These are phyloP conservation scores for Globisporangium nodosum DNA, from an alignment of 352 stramenopile species.

Conservation along the genomic window DNA sequence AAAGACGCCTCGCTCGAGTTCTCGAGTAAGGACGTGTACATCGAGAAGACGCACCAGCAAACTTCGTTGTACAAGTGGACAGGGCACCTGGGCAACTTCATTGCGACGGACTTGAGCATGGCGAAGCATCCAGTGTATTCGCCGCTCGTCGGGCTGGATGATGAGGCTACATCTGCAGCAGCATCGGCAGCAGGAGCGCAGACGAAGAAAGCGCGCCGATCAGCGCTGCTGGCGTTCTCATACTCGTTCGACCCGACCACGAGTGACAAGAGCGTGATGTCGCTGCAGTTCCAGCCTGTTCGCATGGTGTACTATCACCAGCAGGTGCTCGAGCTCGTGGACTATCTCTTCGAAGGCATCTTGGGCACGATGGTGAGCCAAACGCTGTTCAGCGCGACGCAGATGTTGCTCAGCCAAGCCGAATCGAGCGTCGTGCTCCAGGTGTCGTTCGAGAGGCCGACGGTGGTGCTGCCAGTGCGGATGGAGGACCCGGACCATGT, in stretches of 20 bases:
- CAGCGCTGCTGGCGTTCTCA: conserved; percentile 27
- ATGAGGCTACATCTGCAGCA: conserved; percentile 10
- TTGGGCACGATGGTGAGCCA: conserved; percentile 66
- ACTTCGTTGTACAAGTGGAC: conserved; percentile 12
- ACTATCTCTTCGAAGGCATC: conserved; percentile 82
- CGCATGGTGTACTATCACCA: conserved; percentile 84
- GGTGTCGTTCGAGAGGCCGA: conserved; percentile 53
- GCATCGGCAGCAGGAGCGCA: background rate
- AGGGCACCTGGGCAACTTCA: conserved; percentile 67
- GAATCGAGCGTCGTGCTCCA: conserved; percentile 48
- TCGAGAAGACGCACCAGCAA: background rate
- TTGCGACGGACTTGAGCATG: conserved; percentile 66
- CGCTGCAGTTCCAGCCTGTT: conserved; percentile 53
- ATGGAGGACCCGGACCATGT: conserved; percentile 48
- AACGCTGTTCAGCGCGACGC: conserved; percentile 64
- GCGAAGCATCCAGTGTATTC: conserved; percentile 60
- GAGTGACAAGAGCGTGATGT: conserved; percentile 37
- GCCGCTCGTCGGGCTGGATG: conserved; percentile 60
- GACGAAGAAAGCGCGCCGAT: conserved; percentile 2
- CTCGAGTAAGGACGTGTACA: conserved; percentile 11
- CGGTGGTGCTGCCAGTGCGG: conserved; percentile 56
- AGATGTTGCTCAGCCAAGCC: conserved; percentile 61
- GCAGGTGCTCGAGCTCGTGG: conserved; percentile 74
- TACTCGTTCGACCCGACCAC: conserved; percentile 16
- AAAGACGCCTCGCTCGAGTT: conserved; percentile 50